Percentiles rank a stretch among this genome's conserved stretches.
These are phyloP conservation scores for Hansenula lynferdii DNA, from an alignment of 1,139 yeast genomes.

Conservation along the genomic window DNA sequence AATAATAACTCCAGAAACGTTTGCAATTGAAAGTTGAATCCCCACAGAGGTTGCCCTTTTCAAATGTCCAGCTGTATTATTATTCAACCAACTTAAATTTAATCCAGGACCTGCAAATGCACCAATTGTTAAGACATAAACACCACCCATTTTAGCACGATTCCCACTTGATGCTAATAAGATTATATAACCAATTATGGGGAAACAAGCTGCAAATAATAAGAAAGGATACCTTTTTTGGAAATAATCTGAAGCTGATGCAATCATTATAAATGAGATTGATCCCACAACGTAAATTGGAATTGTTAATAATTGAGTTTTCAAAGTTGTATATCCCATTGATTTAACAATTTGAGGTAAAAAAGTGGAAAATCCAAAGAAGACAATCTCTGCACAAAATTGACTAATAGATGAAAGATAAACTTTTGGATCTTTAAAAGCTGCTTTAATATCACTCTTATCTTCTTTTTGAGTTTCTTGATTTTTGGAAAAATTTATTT, in stretches of 20 bases:
- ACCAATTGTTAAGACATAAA: constrained; percentile 29
- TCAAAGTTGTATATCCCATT: constrained; percentile 34
- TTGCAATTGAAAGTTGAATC: constrained; percentile 35
- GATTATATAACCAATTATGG: constrained; percentile 33
- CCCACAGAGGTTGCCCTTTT: constrained; percentile 38
- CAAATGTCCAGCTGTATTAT: constrained; percentile 33
- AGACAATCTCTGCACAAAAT: constrained; percentile 37
- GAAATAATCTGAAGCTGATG: constrained; percentile 23
- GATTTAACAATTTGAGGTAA: constrained; percentile 37
- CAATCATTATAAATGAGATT: constrained; percentile 8
- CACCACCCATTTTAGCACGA: constrained; percentile 21
- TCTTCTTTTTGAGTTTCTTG: background rate
- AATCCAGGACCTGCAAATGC: constrained; percentile 21
- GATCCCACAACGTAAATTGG: constrained; percentile 41
- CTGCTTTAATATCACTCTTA: background rate
- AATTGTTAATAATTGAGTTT: constrained; percentile 41
- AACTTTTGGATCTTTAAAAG: constrained; percentile 34
- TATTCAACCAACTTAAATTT: constrained; percentile 33
- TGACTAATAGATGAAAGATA: constrained; percentile 41
- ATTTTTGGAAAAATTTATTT: background rate
- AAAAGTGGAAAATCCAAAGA: constrained; percentile 41
- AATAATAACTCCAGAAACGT: constrained; percentile 36
- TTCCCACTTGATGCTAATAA: constrained; percentile 20
- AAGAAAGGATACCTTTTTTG: constrained; percentile 28
- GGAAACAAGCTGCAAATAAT: constrained; percentile 23